Evolutionary conservation across 2,329 filamentous ascomycete genomes (phyloP), one percentile per base, ranked within the genome.

Genomic region (Elsinoe australis): DNA sequence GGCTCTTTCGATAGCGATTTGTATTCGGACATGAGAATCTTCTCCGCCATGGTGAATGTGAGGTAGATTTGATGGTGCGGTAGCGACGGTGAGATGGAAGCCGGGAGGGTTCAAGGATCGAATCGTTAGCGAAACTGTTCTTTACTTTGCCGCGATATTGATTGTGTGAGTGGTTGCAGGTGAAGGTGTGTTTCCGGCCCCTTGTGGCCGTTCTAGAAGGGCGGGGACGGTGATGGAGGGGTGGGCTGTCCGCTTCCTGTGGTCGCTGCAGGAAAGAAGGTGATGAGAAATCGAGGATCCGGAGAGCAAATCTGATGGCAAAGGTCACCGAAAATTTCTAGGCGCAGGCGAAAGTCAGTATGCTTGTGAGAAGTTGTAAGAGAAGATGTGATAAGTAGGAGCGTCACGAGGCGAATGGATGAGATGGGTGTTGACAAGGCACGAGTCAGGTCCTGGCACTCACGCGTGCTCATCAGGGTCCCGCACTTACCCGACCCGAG

Each of bases 21-120:
- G 70, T 87, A 81, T 73, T 96, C 90, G 57, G 84, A 84, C 85
- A 94, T 87, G 49, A 96, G 75, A 45, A 94, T 83, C 60, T 87
- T 82, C 67, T 89, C 83, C 28, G 85, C 82, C 71, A 64, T 64
- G 15, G 42, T 46, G 44, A 26, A 34, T 35, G 44, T 36, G 41
- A 45, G 21, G 26, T 24, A 24, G 41, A 45, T 18, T 15, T 15
- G 21, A 44, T 18, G 19, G 19, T 19, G n/a, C 4, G 29, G 29
- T 47, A 17, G 29, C 19, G 44, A 34, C 18, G 29, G n/a, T 35
- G 18, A 19, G 32, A 14, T 8, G 14, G 10, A 8, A 14, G 32
- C 6, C 14, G 7, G 26, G 12, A 12, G 6, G 12, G 26, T n/a
- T n/a, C n/a, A n/a, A n/a, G n/a, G n/a, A n/a, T n/a, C n/a, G n/a